Base-by-base conservation (phyloP, 2,329 filamentous ascomycete genomes). In the Mycogone perniciosa region DNA sequence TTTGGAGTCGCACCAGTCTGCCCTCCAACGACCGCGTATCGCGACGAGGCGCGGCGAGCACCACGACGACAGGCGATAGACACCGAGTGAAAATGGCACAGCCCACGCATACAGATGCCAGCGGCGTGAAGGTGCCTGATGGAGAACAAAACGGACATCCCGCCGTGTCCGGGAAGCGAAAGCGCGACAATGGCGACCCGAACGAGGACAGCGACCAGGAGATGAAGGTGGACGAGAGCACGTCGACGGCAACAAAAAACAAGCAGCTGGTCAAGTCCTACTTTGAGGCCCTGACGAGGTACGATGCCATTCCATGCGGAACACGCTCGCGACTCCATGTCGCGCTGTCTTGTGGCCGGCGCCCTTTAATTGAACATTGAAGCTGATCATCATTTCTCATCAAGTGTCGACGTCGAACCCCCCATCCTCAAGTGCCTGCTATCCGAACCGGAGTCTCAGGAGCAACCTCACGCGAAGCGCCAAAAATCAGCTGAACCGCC, bases 401-500 rank as follows among this genome's bases (percentile, higher is more conserved):
- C 41, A 41, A 85, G 82, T 54, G 70, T 76, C 57, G 82, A 85
- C 59, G 68, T 72, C 44, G 70, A 64, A 10, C 75, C 77, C 7
- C 77, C 76, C 33, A 74, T 84, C 51, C 71, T 84, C 46, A 77
- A 76, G 57, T 76, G 76, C 50, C 71, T 75, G 2, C 63, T 84
- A 8, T 68, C 74, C 46, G 70, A 76, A 2, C 50, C 65, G n/a
- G 51, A 53, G 33, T 56, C 68, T 31, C 66, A 72, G 44, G 68
- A 73, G 50, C 79, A 82, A 56, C 82, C 79, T 11, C 70, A 78
- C 46, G 65, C 76, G 47, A 86, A 86, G 65, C 76, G 82, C 40
- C 78, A 81, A 58, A 84, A 81, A 64, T 73, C 79, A 2, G 71
- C 74, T 45, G 74, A 76, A 42, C 64, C 63, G 3, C 60, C 64